These are phyloP conservation scores for Paramyrothecium roridum DNA, from an alignment of 2,329 filamentous ascomycete species.

Conservation along the genomic window DNA sequence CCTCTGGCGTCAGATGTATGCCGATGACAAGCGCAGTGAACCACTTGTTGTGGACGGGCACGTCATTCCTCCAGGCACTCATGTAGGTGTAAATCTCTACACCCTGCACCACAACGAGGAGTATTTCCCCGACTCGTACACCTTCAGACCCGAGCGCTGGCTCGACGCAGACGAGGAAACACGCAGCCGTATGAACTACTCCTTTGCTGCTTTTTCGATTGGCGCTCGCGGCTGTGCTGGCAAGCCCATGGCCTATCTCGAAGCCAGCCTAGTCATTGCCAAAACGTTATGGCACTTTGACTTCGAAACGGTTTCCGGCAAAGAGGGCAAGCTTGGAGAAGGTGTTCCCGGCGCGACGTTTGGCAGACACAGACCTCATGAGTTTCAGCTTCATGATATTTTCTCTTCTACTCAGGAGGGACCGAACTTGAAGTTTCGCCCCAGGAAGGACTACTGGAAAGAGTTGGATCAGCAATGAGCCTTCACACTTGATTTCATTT, in stretches of 20 bases:
- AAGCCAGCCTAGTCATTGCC: not conserved
- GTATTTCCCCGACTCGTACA: not conserved
- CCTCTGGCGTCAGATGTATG: not conserved
- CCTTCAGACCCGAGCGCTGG: conserved; percentile 1
- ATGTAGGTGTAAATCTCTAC: not conserved
- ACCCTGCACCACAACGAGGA: not conserved
- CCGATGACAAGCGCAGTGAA: not conserved
- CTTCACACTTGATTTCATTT: too few relatives aligned
- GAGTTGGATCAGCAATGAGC: too few relatives aligned
- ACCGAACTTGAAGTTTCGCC: not conserved
- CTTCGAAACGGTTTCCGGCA: not conserved
- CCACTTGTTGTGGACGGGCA: not conserved
- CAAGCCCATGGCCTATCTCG: not conserved
- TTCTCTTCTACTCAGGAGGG: not conserved
- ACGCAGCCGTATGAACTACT: not conserved
- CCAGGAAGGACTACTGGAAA: not conserved
- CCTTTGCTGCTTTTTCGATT: not conserved
- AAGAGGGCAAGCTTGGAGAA: not conserved
- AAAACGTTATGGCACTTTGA: not conserved
- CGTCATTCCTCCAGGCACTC: not conserved
- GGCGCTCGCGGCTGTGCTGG: not conserved
- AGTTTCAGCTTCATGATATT: conserved; percentile 1
- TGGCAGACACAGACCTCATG: not conserved
- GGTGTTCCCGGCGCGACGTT: not conserved
- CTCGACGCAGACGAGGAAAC: not conserved